These are phyloP conservation scores for Lachnellula willkommii DNA, from an alignment of 2,329 filamentous ascomycete genomes.

Conservation along the genomic window DNA sequence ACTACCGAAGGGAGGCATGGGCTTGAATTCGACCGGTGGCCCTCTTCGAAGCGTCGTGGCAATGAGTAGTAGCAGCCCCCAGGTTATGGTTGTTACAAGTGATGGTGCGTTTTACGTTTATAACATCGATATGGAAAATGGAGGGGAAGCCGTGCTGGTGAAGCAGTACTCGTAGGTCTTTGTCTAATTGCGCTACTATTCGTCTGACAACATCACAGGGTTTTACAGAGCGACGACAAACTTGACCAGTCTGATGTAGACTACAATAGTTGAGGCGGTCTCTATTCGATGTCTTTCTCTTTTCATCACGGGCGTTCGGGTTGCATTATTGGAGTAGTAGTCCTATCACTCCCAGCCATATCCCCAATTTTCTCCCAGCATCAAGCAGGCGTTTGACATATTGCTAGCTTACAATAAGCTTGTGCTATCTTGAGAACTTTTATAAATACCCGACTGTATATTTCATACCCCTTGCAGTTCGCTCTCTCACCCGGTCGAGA, in stretches of 20 bases:
- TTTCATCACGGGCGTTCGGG: background rate
- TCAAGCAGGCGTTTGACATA: conserved; percentile 13
- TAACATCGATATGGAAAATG: conserved; percentile 89
- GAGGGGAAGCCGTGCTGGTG: conserved; percentile 84
- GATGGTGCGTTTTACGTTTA: conserved; percentile 95
- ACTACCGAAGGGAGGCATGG: conserved; percentile 59
- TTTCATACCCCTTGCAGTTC: background rate
- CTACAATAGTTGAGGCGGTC: conserved; percentile 18
- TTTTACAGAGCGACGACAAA: conserved; percentile 31
- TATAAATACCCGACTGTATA: background rate
- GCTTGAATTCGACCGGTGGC: conserved; percentile 33
- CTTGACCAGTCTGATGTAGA: conserved; percentile 29
- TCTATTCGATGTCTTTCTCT: background rate
- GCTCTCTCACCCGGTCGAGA: background rate
- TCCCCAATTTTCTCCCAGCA: conserved; percentile 2
- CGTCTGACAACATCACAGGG: conserved; percentile 18
- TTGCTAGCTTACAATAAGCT: background rate
- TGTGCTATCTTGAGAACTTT: background rate
- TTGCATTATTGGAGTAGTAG: background rate
- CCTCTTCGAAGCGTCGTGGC: conserved; percentile 88
- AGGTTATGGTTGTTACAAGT: conserved; percentile 97
- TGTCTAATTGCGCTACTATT: background rate
- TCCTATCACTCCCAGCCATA: background rate
- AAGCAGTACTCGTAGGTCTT: conserved; percentile 84
- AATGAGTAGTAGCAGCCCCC: conserved; percentile 89